Evolutionary conservation across 257 asterid species (phyloP).

Genomic region (Perilla frutescens): DNA sequence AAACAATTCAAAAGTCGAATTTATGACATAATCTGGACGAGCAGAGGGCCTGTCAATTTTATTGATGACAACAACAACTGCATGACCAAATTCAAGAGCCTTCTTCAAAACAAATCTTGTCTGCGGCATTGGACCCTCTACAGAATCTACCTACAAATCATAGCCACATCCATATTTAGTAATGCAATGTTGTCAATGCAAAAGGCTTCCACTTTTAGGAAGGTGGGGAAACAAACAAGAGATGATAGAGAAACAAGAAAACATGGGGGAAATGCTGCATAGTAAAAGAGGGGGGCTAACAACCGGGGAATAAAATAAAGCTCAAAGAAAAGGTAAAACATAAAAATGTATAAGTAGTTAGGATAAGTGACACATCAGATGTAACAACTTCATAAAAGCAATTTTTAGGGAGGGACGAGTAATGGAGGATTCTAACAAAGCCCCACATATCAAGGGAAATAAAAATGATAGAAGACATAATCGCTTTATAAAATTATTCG

Average conservation of each 20-base stretch:
- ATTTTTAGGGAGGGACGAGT: neutral
- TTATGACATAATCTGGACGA: constrained; percentile 91
- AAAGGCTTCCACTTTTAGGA: neutral
- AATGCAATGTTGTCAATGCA: constrained; percentile 19
- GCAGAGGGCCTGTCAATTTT: constrained; percentile 97
- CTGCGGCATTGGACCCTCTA: constrained; percentile 99
- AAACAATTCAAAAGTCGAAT: constrained; percentile 94
- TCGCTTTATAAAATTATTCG: neutral
- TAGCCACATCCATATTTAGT: constrained; percentile 35
- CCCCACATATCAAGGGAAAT: constrained; percentile 5
- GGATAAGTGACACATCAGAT: neutral
- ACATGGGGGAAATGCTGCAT: neutral
- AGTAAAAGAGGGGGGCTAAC: neutral
- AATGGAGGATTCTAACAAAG: neutral
- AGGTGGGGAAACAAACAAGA: neutral
- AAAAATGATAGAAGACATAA: neutral
- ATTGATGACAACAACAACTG: constrained; percentile 95
- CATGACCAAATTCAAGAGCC: constrained; percentile 98
- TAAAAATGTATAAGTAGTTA: neutral
- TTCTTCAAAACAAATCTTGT: constrained; percentile 98
- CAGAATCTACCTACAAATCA: constrained; percentile 89
- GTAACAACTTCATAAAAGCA: neutral
- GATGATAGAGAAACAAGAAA: neutral
- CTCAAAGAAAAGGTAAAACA: neutral
- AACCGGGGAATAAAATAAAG: neutral